phyloP scores from a whole-genome alignment of 192 early-diverging fungal species.

The Coemansia sp. region DNA sequence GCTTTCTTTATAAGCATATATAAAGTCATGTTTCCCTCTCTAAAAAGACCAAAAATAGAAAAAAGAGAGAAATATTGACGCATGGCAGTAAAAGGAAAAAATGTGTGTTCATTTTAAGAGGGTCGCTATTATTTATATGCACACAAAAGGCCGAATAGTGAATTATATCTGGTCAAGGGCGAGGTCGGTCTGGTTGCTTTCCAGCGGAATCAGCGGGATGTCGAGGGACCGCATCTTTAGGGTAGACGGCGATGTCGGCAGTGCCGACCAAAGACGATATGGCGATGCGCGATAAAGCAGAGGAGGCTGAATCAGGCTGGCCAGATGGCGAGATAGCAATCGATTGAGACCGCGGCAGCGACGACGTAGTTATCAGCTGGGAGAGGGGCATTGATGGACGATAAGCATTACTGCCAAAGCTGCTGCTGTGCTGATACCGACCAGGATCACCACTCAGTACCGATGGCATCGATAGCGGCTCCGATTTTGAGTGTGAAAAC shows the following conservation, averaged over 20 bases:
- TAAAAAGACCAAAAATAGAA: not conserved
- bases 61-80: not conserved
- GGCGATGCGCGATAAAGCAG: not conserved
- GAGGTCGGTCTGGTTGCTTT: not conserved
- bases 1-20: not conserved
- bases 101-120: not conserved
- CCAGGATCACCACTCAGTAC: not conserved
- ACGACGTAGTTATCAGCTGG: not conserved
- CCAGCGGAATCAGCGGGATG: not conserved
- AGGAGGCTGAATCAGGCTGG: not conserved
- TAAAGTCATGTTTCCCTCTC: not conserved
- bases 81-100: not conserved
- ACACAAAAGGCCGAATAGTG: not conserved
- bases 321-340: not conserved
- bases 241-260: not conserved
- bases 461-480: not conserved
- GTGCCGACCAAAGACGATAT: slow-evolving; percentile 3
- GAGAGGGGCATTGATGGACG: not conserved
- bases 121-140: not conserved
- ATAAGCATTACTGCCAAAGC: not conserved
- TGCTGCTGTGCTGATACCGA: not conserved
- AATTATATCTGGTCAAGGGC: not conserved
- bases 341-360: not conserved
- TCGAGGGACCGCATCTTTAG: not conserved
- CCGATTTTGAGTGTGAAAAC: not conserved